These are phyloP conservation scores for Rhazya stricta DNA, from an alignment of 257 asterid species.

Conservation along the genomic window DNA sequence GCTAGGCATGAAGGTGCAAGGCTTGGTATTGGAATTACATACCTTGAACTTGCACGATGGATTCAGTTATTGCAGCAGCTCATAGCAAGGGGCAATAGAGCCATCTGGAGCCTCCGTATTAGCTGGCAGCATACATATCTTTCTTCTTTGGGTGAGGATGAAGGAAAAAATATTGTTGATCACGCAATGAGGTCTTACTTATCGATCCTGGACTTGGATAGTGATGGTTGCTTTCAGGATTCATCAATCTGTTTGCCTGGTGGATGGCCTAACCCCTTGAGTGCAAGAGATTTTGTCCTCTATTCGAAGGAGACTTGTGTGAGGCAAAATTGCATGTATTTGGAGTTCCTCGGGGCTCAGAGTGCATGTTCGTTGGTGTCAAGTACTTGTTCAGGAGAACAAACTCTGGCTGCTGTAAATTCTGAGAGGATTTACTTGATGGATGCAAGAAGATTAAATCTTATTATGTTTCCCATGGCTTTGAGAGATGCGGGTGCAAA, in stretches of 20 bases:
- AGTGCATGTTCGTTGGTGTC: conserved; percentile 32
- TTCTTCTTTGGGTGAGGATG: conserved; percentile 77
- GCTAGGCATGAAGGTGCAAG: conserved; percentile 66
- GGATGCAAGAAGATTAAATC: conserved; percentile 43
- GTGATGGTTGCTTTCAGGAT: conserved; percentile 41
- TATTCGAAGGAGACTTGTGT: conserved; percentile 63
- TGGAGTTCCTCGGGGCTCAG: conserved; percentile 65
- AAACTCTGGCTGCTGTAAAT: conserved; percentile 26
- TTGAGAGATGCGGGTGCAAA: conserved; percentile 23
- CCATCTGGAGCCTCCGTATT: conserved; percentile 73
- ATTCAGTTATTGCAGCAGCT: conserved; percentile 76
- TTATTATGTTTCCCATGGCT: conserved; percentile 40
- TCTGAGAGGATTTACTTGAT: conserved; percentile 36
- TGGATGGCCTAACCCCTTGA: conserved; percentile 90
- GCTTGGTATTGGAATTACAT: conserved; percentile 53
- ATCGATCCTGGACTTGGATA: conserved; percentile 34
- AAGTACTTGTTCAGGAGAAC: conserved; percentile 24
- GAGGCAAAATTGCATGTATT: conserved; percentile 58
- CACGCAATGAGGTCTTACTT: conserved; percentile 40
- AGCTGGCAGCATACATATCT: conserved; percentile 90
- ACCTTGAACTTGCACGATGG: conserved; percentile 96
- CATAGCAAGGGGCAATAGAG: conserved; percentile 58
- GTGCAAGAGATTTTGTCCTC: conserved; percentile 54
- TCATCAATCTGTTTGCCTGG: conserved; percentile 60
- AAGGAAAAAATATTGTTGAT: conserved; percentile 56